Conservation (phyloP, 2,329 filamentous ascomycete species). For the Mollisiaceae sp. region DNA sequence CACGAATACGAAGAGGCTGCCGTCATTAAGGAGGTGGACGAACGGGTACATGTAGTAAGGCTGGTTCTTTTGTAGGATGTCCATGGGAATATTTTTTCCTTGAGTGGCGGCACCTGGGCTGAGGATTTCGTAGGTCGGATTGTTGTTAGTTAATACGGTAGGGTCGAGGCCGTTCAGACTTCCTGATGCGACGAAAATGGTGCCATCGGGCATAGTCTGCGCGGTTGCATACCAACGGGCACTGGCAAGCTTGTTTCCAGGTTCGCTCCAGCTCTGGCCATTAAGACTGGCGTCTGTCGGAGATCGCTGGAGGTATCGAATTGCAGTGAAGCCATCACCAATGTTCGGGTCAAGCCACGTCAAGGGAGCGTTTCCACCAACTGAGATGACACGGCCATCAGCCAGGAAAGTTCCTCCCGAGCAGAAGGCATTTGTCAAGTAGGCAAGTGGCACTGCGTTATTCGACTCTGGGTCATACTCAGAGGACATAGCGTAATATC, state of each 20-base stretch:
- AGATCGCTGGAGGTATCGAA: conserved; percentile 59
- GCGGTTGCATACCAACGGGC: conserved; percentile 66
- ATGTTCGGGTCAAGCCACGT: conserved; percentile 61
- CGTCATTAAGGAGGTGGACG: conserved; percentile 61
- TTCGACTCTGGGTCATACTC: conserved; percentile 61
- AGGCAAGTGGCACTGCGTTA: conserved; percentile 51
- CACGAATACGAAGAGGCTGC: conserved; percentile 60
- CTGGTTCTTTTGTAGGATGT: conserved; percentile 60
- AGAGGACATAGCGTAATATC: conserved; percentile 62
- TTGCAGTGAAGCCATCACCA: conserved; percentile 60
- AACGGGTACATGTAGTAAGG: conserved; percentile 71
- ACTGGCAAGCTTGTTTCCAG: conserved; percentile 57
- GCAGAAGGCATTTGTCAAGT: conserved; percentile 66
- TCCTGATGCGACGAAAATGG: conserved; percentile 64
- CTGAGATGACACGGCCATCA: conserved; percentile 58
- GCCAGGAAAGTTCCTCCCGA: conserved; percentile 63
- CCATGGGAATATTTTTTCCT: conserved; percentile 55
- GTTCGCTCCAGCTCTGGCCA: conserved; percentile 58
- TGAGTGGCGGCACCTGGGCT: conserved; percentile 52
- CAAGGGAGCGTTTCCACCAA: conserved; percentile 64
- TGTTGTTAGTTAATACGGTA: conserved; percentile 60
- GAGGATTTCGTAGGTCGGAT: conserved; percentile 67
- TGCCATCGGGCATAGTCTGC: conserved; percentile 62
- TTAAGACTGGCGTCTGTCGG: conserved; percentile 51
- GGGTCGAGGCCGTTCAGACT: conserved; percentile 63